Percentiles rank a stretch among this genome's conserved stretches.
These are phyloP conservation scores for Leptographium lundbergii DNA, from an alignment of 2,329 filamentous ascomycete species.

Conservation along the genomic window DNA sequence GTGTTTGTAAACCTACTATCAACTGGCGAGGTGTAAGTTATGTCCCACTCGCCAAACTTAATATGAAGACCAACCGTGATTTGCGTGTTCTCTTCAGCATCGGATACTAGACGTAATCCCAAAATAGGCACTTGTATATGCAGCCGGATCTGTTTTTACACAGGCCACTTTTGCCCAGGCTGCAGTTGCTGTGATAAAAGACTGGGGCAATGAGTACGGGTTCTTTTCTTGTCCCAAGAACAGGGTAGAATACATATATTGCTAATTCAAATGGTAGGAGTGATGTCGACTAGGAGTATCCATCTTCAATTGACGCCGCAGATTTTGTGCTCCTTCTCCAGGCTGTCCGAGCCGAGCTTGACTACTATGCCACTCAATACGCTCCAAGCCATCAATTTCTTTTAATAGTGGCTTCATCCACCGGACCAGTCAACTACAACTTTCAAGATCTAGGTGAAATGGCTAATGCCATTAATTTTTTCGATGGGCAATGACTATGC, in stretches of 20 bases:
- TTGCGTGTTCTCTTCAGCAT: constrained; percentile 70
- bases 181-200: constrained; percentile 56
- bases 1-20: constrained; percentile 65
- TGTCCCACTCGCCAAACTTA: not conserved
- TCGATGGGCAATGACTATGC: constrained; percentile 64
- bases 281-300: constrained; percentile 29
- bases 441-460: constrained; percentile 33
- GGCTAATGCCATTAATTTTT: constrained; percentile 35
- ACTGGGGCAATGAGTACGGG: constrained; percentile 43
- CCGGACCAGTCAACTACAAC: constrained; percentile 33
- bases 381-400: constrained; percentile 37
- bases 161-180: constrained; percentile 56
- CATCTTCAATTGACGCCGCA: constrained; percentile 24
- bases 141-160: constrained; percentile 48
- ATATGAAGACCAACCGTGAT: constrained; percentile 62
- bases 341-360: constrained; percentile 32
- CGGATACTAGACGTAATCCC: constrained; percentile 75
- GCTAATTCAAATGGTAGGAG: constrained; percentile 13
- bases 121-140: constrained; percentile 46
- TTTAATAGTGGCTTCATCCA: constrained; percentile 38
- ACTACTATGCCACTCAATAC: constrained; percentile 31
- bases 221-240: not conserved
- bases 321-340: constrained; percentile 33
- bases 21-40: constrained; percentile 56
- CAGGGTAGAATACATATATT: not conserved